These are phyloP conservation scores for Cryptococcus maquisensis DNA, from an alignment of 1,284 basidiomycete species.

Conservation along the genomic window DNA sequence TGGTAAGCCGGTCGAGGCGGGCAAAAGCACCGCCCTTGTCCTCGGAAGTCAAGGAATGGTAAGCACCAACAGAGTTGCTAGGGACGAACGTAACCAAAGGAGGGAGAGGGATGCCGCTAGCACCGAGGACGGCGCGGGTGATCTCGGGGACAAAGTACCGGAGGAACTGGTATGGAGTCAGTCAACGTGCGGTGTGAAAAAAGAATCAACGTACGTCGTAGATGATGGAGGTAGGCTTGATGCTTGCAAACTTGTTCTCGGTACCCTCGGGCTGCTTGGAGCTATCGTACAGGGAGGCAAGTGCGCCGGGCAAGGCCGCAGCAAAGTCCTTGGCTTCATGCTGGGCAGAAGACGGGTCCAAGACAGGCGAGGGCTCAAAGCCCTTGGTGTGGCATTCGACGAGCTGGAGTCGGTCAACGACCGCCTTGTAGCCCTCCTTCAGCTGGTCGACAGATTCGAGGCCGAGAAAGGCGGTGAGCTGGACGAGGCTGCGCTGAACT, in stretches of 20 bases:
- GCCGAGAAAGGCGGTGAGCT: background rate
- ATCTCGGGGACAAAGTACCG: background rate
- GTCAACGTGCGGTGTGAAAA: background rate
- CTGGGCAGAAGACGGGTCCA: background rate
- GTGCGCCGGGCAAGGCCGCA: conserved; percentile 8
- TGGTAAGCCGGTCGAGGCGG: background rate
- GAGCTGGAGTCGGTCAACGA: conserved; percentile 1
- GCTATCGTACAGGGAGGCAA: conserved; percentile 3
- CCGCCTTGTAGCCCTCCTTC: background rate
- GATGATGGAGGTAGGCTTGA: conserved; percentile 13
- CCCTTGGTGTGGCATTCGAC: conserved; percentile 5
- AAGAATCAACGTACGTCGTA: conserved; percentile 18
- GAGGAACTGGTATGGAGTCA: background rate
- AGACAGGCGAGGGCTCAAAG: conserved; percentile 1
- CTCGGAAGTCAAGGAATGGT: background rate
- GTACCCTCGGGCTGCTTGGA: background rate
- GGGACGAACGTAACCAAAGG: conserved; percentile 13
- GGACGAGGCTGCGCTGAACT: conserved; percentile 14
- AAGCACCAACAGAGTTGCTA: conserved; percentile 8
- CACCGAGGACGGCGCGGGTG: background rate
- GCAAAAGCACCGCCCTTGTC: conserved; percentile 11
- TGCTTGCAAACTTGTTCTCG: conserved; percentile 17
- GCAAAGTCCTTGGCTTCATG: conserved; percentile 19
- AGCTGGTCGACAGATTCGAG: background rate
- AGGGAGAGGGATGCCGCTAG: background rate